phyloP scores from a whole-genome alignment of 306 rosid genomes.

The Fragaria ananassa region DNA sequence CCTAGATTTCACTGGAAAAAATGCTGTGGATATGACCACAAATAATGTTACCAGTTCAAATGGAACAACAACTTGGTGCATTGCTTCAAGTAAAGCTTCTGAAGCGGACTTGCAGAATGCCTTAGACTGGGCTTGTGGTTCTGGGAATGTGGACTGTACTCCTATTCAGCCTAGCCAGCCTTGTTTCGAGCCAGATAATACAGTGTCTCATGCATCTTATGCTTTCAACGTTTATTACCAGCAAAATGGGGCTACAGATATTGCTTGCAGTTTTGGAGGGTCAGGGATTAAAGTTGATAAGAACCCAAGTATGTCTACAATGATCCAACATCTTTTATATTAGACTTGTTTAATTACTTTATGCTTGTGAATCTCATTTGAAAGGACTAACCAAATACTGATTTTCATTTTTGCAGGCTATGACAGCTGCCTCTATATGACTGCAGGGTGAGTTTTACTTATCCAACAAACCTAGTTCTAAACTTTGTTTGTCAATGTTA shows the following conservation, averaged over 20 bases:
- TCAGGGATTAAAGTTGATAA: slow-evolving; percentile 72
- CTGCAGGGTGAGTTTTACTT: slow-evolving; percentile 59
- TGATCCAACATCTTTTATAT: background rate
- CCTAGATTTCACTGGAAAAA: slow-evolving; percentile 83
- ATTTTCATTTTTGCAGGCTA: slow-evolving; percentile 58
- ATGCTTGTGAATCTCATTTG: background rate
- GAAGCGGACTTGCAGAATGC: slow-evolving; percentile 90
- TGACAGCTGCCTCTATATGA: slow-evolving; percentile 77
- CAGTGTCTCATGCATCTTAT: slow-evolving; percentile 80
- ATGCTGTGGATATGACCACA: slow-evolving; percentile 60
- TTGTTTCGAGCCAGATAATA: slow-evolving; percentile 84
- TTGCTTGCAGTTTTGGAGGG: slow-evolving; percentile 95
- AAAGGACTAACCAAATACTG: slow-evolving; percentile 9
- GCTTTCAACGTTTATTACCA: slow-evolving; percentile 88
- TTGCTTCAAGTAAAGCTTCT: slow-evolving; percentile 77
- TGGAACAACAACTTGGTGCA: slow-evolving; percentile 83
- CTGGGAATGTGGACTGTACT: slow-evolving; percentile 93
- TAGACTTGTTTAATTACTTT: background rate
- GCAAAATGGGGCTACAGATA: slow-evolving; percentile 87
- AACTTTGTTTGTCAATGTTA: background rate
- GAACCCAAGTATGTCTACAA: slow-evolving; percentile 80
- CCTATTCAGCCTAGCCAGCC: slow-evolving; percentile 97
- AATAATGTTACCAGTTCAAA: slow-evolving; percentile 56
- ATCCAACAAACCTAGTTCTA: slow-evolving; percentile 1
- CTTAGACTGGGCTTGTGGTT: slow-evolving; percentile 93